These are phyloP conservation scores for Medicago ruthenica DNA, from an alignment of 306 rosid species.

Conservation along the genomic window DNA sequence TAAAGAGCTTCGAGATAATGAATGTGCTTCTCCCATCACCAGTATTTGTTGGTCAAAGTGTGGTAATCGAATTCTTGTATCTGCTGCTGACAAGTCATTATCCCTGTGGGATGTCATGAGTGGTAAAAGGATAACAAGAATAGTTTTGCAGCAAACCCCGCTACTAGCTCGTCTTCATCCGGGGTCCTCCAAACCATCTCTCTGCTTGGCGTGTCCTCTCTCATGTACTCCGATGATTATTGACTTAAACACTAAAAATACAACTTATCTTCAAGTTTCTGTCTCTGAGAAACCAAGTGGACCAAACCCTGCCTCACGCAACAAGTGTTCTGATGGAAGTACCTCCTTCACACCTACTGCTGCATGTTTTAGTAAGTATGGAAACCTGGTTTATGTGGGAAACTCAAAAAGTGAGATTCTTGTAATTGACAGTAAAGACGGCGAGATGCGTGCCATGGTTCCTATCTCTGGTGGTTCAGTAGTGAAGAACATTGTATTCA, in stretches of 20 bases:
- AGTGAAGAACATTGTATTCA: conserved; percentile 86
- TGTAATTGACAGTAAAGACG: conserved; percentile 60
- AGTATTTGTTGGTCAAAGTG: conserved; percentile 48
- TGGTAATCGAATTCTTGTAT: conserved; percentile 54
- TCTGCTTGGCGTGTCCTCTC: conserved; percentile 94
- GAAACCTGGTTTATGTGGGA: conserved; percentile 85
- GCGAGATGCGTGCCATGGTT: conserved; percentile 70
- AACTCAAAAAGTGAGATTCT: conserved; percentile 98
- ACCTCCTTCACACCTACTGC: conserved; percentile 87
- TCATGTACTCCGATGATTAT: conserved; percentile 93
- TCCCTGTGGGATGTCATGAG: conserved; percentile 82
- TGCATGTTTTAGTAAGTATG: conserved; percentile 88
- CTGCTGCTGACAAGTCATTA: conserved; percentile 90
- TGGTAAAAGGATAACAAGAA: conserved; percentile 70
- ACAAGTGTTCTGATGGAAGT: conserved; percentile 75
- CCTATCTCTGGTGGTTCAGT: conserved; percentile 84
- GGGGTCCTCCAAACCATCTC: conserved; percentile 79
- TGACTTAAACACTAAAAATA: conserved; percentile 72
- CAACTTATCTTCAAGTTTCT: conserved; percentile 74
- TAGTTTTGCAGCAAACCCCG: conserved; percentile 76
- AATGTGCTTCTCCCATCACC: conserved; percentile 65
- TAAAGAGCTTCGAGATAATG: conserved; percentile 80
- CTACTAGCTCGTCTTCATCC: conserved; percentile 93
- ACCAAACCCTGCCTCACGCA: conserved; percentile 63
- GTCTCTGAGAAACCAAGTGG: conserved; percentile 64